A percentile compares a stretch with the other conserved stretches of the same genome.
phyloP scores from a whole-genome alignment of 441 rosid species.

The Isatis lusitanica region DNA sequence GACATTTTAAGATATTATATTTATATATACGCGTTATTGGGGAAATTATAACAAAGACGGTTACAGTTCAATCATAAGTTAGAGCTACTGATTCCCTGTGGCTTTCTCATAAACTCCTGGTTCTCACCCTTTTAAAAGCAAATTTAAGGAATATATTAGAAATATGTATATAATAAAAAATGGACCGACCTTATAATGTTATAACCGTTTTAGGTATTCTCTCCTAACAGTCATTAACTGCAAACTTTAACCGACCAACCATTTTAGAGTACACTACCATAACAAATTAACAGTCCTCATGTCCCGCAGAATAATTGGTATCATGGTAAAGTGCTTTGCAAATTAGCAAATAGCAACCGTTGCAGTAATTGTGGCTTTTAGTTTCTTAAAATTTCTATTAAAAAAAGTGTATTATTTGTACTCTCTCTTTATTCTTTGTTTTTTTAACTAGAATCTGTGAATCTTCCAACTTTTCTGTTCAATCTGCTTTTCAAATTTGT shows the following conservation, averaged over 20 bases:
- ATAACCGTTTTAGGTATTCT: constrained; percentile 6
- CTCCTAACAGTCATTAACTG: constrained; percentile 9
- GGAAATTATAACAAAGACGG: background rate
- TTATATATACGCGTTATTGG: constrained; percentile 1
- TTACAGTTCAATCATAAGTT: constrained; percentile 1
- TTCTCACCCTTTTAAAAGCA: background rate
- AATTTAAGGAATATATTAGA: background rate
- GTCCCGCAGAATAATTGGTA: background rate
- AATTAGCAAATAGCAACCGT: too few species aligned
- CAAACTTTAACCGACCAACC: constrained; percentile 18
- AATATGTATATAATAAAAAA: background rate
- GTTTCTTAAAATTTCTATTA: too few species aligned
- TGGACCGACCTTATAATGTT: constrained; percentile 3
- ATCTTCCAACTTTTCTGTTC: too few species aligned
- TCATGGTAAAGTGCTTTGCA: background rate
- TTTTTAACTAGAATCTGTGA: too few species aligned
- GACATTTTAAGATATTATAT: background rate
- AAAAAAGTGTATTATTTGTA: too few species aligned
- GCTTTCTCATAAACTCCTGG: background rate
- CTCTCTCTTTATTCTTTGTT: too few species aligned
- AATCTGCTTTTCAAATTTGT: too few species aligned
- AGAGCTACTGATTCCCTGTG: constrained; percentile 4
- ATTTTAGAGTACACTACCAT: background rate
- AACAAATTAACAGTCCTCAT: background rate
- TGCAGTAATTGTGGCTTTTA: too few species aligned